These are phyloP conservation scores for Rhizophora mangle DNA, from an alignment of 345 rosid genomes.

Conservation along the genomic window DNA sequence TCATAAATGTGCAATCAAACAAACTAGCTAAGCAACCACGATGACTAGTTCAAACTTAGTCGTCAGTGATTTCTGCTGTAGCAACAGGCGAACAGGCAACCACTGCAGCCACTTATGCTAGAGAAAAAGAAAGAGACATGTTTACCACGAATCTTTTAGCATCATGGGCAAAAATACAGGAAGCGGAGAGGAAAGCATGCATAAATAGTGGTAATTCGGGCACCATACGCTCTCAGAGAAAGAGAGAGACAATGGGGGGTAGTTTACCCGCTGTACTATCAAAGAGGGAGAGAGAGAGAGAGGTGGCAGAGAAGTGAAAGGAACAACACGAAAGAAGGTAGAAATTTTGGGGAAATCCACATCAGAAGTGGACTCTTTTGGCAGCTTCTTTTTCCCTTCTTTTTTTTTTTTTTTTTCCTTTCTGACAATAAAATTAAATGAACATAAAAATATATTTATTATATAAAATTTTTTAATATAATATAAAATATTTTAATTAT, in stretches of 20 bases:
- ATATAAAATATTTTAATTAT: too few species aligned
- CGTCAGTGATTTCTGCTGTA: neutral
- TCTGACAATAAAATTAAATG: too few species aligned
- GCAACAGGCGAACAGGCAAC: too few species aligned
- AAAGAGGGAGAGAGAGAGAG: slow-evolving; percentile 11
- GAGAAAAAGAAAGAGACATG: neutral
- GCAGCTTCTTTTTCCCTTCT: too few species aligned
- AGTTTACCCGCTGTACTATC: neutral
- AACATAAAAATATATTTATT: too few species aligned
- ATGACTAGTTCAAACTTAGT: neutral
- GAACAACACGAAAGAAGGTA: slow-evolving; percentile 46
- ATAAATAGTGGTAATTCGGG: slow-evolving; percentile 13
- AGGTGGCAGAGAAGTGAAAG: slow-evolving; percentile 37
- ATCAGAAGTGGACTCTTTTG: neutral
- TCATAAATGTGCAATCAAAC: neutral
- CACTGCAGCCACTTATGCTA: neutral
- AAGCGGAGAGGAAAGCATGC: neutral
- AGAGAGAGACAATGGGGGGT: slow-evolving; percentile 6
- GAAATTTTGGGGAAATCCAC: slow-evolving; percentile 39
- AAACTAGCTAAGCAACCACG: too few species aligned
- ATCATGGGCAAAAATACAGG: too few species aligned
- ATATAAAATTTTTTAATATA: too few species aligned
- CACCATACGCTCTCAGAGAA: too few species aligned
- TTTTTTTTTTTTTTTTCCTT: too few species aligned
- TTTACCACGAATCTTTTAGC: neutral